Percentiles rank a stretch among this genome's conserved stretches.
Evolutionary conservation across 441 rosid species (phyloP).

Genomic region (Syzygium malaccense): DNA sequence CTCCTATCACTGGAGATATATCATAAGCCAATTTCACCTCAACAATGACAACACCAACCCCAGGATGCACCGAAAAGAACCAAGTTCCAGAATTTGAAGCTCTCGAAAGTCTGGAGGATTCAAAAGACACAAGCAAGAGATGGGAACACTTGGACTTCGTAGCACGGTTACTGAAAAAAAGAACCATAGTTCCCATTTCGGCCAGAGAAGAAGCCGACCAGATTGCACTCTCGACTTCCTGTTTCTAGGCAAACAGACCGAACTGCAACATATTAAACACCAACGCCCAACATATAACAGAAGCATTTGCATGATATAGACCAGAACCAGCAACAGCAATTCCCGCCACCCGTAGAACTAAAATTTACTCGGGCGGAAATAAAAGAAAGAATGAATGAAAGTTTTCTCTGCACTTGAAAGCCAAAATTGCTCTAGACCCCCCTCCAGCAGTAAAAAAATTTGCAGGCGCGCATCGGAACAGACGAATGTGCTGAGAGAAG

Average conservation of each 20-base stretch:
- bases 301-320: neutral
- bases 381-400: neutral
- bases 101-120: too few species aligned
- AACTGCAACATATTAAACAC: neutral
- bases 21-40: too few species aligned
- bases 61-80: too few species aligned
- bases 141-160: too few species aligned
- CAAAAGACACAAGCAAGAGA: too few species aligned
- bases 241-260: neutral
- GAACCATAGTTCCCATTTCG: too few species aligned
- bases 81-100: too few species aligned
- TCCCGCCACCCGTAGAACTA: neutral
- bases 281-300: neutral
- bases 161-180: too few species aligned
- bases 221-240: neutral
- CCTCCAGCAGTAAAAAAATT: neutral
- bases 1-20: too few species aligned
- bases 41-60: too few species aligned
- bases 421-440: neutral
- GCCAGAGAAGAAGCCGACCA: too few species aligned
- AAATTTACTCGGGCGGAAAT: neutral
- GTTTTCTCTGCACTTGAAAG: neutral
- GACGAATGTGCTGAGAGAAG: neutral
- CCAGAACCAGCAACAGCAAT: neutral
- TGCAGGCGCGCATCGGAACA: neutral